Evolutionary conservation across 2,329 filamentous ascomycete species (phyloP).

Genomic region (Curvularia eragrostidis): DNA sequence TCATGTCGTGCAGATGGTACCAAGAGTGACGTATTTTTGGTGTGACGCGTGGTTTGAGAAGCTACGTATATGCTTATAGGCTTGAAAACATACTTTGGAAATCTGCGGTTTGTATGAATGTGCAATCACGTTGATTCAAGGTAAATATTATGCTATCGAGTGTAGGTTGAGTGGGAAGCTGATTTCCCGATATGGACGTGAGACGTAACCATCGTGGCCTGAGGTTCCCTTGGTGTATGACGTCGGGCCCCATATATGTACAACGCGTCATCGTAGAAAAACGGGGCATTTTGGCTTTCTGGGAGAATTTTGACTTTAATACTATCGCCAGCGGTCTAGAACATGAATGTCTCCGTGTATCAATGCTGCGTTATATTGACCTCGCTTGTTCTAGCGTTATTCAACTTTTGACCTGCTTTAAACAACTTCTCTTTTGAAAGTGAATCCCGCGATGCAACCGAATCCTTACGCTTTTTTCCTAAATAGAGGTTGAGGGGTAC

Average conservation of each 20-base stretch:
- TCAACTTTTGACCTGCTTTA: neutral
- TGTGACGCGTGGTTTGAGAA: neutral
- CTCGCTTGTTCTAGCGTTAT: neutral
- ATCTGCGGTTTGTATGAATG: neutral
- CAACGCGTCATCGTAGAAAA: slow-evolving; percentile 10
- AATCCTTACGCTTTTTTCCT: neutral
- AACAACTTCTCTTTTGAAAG: neutral
- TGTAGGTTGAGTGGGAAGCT: neutral
- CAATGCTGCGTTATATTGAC: neutral
- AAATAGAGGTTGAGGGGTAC: no score
- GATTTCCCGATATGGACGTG: neutral
- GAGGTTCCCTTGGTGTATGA: slow-evolving; percentile 9
- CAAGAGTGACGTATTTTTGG: neutral
- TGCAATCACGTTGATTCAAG: neutral
- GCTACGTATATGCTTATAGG: neutral
- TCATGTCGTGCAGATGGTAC: neutral
- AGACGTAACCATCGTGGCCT: neutral
- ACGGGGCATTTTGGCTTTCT: neutral
- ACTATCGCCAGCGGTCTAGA: neutral
- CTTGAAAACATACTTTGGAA: neutral
- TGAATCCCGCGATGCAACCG: no score
- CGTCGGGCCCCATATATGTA: slow-evolving; percentile 12
- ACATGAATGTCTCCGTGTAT: neutral
- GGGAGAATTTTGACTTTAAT: neutral
- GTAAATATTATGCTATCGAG: neutral